Conservation (phyloP, 139 green algal genomes). For the Pleodorina starrii region DNA sequence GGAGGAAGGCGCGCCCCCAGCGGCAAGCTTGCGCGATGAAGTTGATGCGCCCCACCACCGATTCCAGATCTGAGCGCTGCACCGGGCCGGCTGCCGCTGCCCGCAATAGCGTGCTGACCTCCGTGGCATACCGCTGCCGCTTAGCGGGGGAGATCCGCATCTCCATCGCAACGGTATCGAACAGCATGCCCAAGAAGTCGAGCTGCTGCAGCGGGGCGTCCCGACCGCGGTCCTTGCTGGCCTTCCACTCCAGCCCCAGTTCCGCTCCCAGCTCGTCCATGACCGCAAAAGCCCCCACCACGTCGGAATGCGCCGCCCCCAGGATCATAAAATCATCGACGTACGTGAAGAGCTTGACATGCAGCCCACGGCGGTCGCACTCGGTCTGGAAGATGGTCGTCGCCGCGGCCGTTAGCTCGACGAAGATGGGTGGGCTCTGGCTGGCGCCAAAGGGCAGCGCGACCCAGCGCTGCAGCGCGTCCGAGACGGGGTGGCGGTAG, state of each 20-base stretch:
- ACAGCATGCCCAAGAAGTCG: not conserved
- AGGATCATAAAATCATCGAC: not conserved
- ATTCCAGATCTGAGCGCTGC: not conserved
- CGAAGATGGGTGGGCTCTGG: slow-evolving; percentile 33
- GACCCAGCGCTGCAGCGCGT: not conserved
- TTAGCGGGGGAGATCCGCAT: not conserved
- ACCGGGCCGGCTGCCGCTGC: not conserved
- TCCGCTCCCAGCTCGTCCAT: not conserved
- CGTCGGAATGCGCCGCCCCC: not conserved
- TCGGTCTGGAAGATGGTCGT: slow-evolving; percentile 1
- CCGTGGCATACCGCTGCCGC: not conserved
- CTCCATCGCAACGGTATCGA: not conserved
- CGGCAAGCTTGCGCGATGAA: slow-evolving; percentile 23
- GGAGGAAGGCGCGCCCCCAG: slow-evolving; percentile 24
- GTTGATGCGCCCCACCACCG: not conserved
- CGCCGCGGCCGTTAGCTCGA: not conserved
- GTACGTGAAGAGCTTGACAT: not conserved
- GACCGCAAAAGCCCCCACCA: not conserved
- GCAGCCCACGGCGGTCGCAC: not conserved
- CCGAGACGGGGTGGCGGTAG: slow-evolving; percentile 6
- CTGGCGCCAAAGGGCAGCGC: slow-evolving; percentile 27
- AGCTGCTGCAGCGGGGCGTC: not conserved
- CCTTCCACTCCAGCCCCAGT: not conserved
- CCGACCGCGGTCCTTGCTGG: not conserved
- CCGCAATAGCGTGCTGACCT: not conserved